A percentile compares a stretch with the other conserved stretches of the same genome.
Conservation (phyloP, 176 grass and related monocot species). For the Oryza glumipatula region DNA sequence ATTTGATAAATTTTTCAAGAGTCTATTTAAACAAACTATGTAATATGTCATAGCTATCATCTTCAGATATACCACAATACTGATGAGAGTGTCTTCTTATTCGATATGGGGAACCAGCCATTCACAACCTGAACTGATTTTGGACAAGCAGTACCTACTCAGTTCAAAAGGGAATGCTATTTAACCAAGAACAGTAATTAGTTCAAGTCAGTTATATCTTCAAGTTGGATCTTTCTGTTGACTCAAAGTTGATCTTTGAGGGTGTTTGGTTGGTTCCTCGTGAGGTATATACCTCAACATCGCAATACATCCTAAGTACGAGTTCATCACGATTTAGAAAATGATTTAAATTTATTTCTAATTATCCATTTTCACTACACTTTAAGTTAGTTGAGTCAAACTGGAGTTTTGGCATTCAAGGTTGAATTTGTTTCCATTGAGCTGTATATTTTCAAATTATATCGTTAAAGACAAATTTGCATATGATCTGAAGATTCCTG, state of each 20-base stretch:
- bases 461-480: background rate
- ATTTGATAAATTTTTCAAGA: background rate
- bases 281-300: slow-evolving; percentile 1
- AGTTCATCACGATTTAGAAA: background rate
- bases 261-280: background rate
- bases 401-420: background rate
- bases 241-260: background rate
- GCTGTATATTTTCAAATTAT: slow-evolving; percentile 5
- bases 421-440: slow-evolving; percentile 14
- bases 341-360: background rate
- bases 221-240: background rate
- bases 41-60: background rate
- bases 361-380: background rate
- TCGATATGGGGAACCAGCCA: background rate
- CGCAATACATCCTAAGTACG: background rate
- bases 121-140: slow-evolving; percentile 16
- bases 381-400: background rate
- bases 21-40: background rate
- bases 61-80: background rate
- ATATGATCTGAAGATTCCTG: background rate
- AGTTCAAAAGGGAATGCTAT: background rate
- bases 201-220: slow-evolving; percentile 8
- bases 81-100: slow-evolving; percentile 1
- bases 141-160: background rate
- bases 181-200: background rate